phyloP scores from a whole-genome alignment of 257 asterid genomes.

The Cordia subcordata region DNA sequence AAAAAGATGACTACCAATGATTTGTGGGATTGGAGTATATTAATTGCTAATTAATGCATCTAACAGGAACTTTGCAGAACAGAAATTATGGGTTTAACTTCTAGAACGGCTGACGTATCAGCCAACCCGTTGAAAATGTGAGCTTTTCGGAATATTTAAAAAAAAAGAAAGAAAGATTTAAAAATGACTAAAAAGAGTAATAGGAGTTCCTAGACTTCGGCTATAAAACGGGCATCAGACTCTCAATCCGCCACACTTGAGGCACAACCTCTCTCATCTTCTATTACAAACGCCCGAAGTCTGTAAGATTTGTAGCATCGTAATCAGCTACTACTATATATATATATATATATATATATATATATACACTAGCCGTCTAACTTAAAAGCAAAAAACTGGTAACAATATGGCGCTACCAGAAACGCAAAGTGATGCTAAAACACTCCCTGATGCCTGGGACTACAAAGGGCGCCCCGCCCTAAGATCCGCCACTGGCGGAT shows the following conservation, averaged over 20 bases:
- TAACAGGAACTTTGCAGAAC: background rate
- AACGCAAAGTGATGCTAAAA: constrained; percentile 5
- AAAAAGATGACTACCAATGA: background rate
- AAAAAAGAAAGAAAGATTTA: background rate
- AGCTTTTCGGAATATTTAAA: background rate
- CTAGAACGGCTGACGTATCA: background rate
- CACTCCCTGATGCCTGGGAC: constrained; percentile 11
- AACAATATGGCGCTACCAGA: constrained; percentile 3
- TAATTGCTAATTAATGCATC: background rate
- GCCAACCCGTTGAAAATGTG: background rate
- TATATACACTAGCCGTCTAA: too few relatives aligned
- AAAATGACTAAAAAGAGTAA: background rate
- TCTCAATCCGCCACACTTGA: background rate
- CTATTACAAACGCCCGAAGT: background rate
- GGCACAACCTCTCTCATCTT: constrained; percentile 5
- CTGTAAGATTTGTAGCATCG: too few relatives aligned
- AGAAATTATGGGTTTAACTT: background rate
- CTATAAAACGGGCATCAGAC: background rate
- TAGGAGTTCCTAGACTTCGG: background rate
- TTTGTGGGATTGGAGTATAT: background rate
- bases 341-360: too few relatives aligned
- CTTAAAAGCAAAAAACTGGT: background rate
- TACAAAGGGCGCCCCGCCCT: constrained; percentile 9
- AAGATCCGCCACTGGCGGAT: constrained; percentile 7
- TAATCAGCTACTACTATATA: background rate